Base-by-base conservation (phyloP, 805 yeast species). In the Pichia kluyveri region DNA sequence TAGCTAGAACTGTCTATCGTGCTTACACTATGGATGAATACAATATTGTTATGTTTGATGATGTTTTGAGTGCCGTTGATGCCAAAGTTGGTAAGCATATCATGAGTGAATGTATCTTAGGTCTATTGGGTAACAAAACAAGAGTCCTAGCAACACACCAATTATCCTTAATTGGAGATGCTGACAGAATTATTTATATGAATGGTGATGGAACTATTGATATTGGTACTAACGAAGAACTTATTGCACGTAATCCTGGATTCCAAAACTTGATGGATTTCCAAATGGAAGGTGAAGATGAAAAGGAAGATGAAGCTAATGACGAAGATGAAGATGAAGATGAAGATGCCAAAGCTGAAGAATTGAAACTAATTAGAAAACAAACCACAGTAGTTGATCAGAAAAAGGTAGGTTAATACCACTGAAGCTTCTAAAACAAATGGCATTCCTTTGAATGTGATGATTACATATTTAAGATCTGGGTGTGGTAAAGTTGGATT, bases 71-170 rank as follows among this genome's bases (percentile, higher is more conserved):
- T 67, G 95, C 95, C 6, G 95, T 86, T 8, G 95, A 86, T 64
- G 88, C 91, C 32, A 80, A 86, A 57, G 95, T 86, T 41, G 95
- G 93, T n/a, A 77, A 76, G 48, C 88, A 82, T 56, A 83, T 86
- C 45, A 77, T 86, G 75, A 73, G 78, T 31, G 70, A 79, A 30
- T 87, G 95, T 66, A 65, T 87, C 40, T 54, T 73, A 48, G 87
- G 83, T 0, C 51, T 77, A 12, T 59, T 87, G 51, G 65, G 65
- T 36, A 64, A 65, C 17, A 79, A 76, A 56, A 87, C 96, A 0
- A 70, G 90, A 53, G 57, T 88, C 9, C 69, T 87, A 55, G 93
- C 93, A 2, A 87, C 96, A 0, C 96, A 87, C 62, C 95, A 88
- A 60, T 66, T 86, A 42, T 76, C 87, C 1, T 69, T 86, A 48